A percentile compares a stretch with the other conserved stretches of the same genome.
Evolutionary conservation across 1,139 yeast species (phyloP).

Genomic region (Sugiyamaella novakii): DNA sequence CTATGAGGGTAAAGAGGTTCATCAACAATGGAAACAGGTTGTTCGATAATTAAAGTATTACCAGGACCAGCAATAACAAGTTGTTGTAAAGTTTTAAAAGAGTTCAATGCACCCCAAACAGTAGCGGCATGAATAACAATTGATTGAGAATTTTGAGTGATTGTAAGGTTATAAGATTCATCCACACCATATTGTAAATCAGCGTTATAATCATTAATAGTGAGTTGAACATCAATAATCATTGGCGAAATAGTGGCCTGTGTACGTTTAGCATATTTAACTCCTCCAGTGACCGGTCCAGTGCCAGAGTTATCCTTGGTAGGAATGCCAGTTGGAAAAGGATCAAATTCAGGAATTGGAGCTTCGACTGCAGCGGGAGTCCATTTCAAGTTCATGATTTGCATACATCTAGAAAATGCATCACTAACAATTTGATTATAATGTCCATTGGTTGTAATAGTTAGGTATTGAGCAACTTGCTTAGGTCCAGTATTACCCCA

Average conservation of each 20-base stretch:
- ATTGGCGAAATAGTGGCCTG: conserved; percentile 6
- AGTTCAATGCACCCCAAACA: conserved; percentile 53
- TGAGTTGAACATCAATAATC: conserved; percentile 23
- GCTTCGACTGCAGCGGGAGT: conserved; percentile 31
- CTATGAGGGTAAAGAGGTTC: conserved; percentile 50
- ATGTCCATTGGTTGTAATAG: conserved; percentile 18
- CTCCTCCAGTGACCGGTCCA: conserved; percentile 17
- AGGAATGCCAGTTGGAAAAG: conserved; percentile 30
- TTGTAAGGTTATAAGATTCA: conserved; percentile 45
- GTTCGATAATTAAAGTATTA: conserved; percentile 42
- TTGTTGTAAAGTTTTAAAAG: conserved; percentile 51
- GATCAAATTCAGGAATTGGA: conserved; percentile 31
- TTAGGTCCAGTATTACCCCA: conserved; percentile 33
- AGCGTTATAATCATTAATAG: conserved; percentile 39
- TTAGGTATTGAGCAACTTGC: conserved; percentile 26
- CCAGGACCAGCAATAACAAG: conserved; percentile 42
- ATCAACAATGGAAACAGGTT: conserved; percentile 45
- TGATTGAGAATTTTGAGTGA: conserved; percentile 24
- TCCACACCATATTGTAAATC: conserved; percentile 49
- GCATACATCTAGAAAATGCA: conserved; percentile 29
- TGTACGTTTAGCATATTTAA: conserved; percentile 4
- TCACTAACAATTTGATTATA: conserved; percentile 26
- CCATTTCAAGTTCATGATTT: conserved; percentile 30
- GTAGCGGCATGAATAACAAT: conserved; percentile 44
- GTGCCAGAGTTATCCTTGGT: conserved; percentile 18